Evolutionary conservation across 441 rosid species (phyloP).

Genomic region (Euphorbia celastroides): DNA sequence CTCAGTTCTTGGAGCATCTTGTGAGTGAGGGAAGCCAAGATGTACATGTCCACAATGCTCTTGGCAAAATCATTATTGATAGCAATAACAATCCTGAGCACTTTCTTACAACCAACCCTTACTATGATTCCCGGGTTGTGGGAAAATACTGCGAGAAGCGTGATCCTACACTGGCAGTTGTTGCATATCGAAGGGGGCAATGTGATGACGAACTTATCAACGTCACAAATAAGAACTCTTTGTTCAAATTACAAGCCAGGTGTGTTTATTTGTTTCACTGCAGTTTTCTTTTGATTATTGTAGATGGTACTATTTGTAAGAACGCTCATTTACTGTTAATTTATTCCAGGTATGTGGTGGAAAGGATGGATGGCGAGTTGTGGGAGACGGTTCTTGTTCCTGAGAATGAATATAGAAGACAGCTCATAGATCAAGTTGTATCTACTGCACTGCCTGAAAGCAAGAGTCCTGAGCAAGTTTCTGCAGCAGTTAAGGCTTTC

Average conservation of each 20-base stretch:
- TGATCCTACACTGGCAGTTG: slow-evolving; percentile 98
- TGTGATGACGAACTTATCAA: slow-evolving; percentile 96
- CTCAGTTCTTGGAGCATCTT: slow-evolving; percentile 99
- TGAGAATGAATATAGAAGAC: slow-evolving; percentile 92
- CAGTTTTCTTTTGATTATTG: neutral
- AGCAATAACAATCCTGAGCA: slow-evolving; percentile 99
- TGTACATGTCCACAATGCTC: slow-evolving; percentile 97
- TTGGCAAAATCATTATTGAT: slow-evolving; percentile 98
- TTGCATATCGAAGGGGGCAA: slow-evolving; percentile 96
- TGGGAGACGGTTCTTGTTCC: slow-evolving; percentile 98
- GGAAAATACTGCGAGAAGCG: slow-evolving; percentile 99
- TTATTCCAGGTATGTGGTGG: slow-evolving; percentile 84
- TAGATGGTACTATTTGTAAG: slow-evolving; percentile 2
- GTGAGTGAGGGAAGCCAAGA: slow-evolving; percentile 99
- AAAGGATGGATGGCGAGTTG: slow-evolving; percentile 96
- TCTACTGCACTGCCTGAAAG: slow-evolving; percentile 99
- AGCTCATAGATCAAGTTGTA: slow-evolving; percentile 97
- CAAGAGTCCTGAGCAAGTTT: slow-evolving; percentile 99
- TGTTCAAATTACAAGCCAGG: slow-evolving; percentile 99
- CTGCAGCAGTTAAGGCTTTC: slow-evolving; percentile 99
- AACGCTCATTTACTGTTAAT: slow-evolving; percentile 19
- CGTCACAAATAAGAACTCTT: slow-evolving; percentile 95
- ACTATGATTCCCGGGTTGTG: slow-evolving; percentile 96
- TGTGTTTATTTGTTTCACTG: slow-evolving; percentile 25
- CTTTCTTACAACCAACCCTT: slow-evolving; percentile 97